Evolutionary conservation across 2,329 filamentous ascomycete genomes (phyloP), one percentile per base, ranked within the genome.

Genomic region (Paecilomyces sp.): DNA sequence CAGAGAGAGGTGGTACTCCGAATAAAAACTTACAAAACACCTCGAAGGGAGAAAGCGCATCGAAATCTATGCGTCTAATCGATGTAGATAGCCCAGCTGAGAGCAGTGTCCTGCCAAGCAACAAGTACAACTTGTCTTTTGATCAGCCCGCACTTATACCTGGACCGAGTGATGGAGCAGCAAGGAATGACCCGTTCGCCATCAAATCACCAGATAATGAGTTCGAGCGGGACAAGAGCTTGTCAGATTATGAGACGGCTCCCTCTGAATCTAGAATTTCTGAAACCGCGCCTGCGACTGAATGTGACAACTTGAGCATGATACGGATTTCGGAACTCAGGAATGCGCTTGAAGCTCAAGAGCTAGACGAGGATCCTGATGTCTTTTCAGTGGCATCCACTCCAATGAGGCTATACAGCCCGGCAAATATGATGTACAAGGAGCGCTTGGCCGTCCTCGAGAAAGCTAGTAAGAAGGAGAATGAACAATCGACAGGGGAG

Each of bases 91-190:
- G 41, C 8, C 41, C 41, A 18, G 7, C 41, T 9, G 41, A 47
- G 6, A 22, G 15, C 15, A 47, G 41, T 18, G 2, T 47, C 8
- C n/a, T 47, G 41, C 41, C 41, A 2, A 47, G n/a, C 15, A n/a
- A 18, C 41, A 15, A 47, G 18, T n/a, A 4, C 18, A 47, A 18
- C n/a, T 18, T 67, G 11, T 57, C 56, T 25, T 63, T 65, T 15
- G 47, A 65, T 31, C 65, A 65, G 25, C 64, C 67, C 8, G 62
- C 65, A 8, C 56, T 68, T 24, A 57, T 66, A 36, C 67, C 68
- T 22, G 41, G n/a, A 18, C 13, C 41, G 2, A 56, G n/a, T 30
- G 22, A 24, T 12, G 34, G 28, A 18, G 15, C 2, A 24, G 31
- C 15, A 13, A 57, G 15, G 51, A 18, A 36, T 47, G 41, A 47